These are phyloP conservation scores for Ustilago cynodontis DNA, from an alignment of 1,284 basidiomycete genomes.

Conservation along the genomic window DNA sequence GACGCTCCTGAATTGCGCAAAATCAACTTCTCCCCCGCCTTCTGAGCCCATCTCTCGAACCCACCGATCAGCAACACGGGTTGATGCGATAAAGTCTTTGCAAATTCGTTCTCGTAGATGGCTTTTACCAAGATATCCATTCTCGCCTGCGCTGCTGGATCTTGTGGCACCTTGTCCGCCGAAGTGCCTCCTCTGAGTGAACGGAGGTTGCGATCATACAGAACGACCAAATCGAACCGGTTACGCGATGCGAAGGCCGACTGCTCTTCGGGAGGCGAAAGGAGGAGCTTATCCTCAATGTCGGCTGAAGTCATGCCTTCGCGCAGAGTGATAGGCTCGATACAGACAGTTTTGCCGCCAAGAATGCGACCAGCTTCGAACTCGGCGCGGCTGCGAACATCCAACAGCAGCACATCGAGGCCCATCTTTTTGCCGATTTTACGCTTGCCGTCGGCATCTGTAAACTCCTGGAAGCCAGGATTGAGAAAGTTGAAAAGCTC, in stretches of 20 bases:
- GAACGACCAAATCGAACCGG: slow-evolving; percentile 88
- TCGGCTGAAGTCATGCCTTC: slow-evolving; percentile 76
- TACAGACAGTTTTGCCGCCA: slow-evolving; percentile 79
- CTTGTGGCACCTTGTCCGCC: slow-evolving; percentile 31
- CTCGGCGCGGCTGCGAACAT: slow-evolving; percentile 82
- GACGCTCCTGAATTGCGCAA: slow-evolving; percentile 56
- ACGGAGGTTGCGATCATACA: slow-evolving; percentile 78
- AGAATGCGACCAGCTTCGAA: slow-evolving; percentile 82
- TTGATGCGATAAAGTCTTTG: slow-evolving; percentile 76
- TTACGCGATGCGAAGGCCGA: slow-evolving; percentile 82
- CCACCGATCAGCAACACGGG: slow-evolving; percentile 90
- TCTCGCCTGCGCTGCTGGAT: slow-evolving; percentile 39
- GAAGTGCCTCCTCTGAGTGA: slow-evolving; percentile 29
- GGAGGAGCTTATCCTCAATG: slow-evolving; percentile 82
- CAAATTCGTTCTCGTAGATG: slow-evolving; percentile 62
- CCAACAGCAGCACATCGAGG: slow-evolving; percentile 77
- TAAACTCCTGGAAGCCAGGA: slow-evolving; percentile 63
- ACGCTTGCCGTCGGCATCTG: slow-evolving; percentile 51
- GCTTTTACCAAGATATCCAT: slow-evolving; percentile 53
- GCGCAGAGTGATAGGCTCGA: slow-evolving; percentile 74
- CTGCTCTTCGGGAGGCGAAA: slow-evolving; percentile 80
- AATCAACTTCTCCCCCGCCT: slow-evolving; percentile 75
- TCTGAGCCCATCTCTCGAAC: slow-evolving; percentile 82
- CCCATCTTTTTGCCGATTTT: slow-evolving; percentile 57
- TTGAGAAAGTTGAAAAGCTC: slow-evolving; percentile 63